Conservation (phyloP, 805 yeast species). For the Kodamaea leandrae region DNA sequence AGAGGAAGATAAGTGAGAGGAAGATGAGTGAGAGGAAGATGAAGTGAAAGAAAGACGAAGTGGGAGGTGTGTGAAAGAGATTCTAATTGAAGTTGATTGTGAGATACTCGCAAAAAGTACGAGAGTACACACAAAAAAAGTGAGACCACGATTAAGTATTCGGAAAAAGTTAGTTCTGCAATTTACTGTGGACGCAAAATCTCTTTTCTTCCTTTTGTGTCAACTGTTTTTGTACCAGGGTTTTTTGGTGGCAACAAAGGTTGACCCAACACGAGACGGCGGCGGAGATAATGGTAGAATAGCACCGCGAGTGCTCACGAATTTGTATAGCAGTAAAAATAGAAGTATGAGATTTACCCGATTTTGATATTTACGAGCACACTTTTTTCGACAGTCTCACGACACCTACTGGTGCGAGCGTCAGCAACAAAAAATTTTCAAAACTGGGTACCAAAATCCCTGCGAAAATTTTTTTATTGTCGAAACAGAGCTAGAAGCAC, state of each 20-base stretch:
- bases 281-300: not conserved
- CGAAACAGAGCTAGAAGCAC: constrained; percentile 9
- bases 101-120: too few species aligned
- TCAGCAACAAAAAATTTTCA: constrained; percentile 10
- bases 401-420: constrained; percentile 3
- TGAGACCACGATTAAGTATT: too few species aligned
- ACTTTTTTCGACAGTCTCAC: constrained; percentile 3
- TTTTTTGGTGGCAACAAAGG: not conserved
- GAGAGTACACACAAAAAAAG: too few species aligned
- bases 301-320: not conserved
- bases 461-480: constrained; percentile 9
- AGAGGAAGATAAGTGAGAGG: too few species aligned
- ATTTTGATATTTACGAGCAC: not conserved
- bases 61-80: too few species aligned
- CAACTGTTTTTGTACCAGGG: not conserved
- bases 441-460: constrained; percentile 1
- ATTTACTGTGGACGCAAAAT: too few species aligned
- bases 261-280: not conserved
- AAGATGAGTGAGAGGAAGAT: too few species aligned
- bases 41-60: not conserved
- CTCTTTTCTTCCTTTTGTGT: not conserved
- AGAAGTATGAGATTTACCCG: constrained; percentile 2
- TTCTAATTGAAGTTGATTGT: too few species aligned
- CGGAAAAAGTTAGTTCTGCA: too few species aligned
- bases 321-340: not conserved